A percentile compares a stretch with the other conserved stretches of the same genome.
Evolutionary conservation across 1,284 basidiomycete species (phyloP).

Genomic region (Neolentinus lepideus): DNA sequence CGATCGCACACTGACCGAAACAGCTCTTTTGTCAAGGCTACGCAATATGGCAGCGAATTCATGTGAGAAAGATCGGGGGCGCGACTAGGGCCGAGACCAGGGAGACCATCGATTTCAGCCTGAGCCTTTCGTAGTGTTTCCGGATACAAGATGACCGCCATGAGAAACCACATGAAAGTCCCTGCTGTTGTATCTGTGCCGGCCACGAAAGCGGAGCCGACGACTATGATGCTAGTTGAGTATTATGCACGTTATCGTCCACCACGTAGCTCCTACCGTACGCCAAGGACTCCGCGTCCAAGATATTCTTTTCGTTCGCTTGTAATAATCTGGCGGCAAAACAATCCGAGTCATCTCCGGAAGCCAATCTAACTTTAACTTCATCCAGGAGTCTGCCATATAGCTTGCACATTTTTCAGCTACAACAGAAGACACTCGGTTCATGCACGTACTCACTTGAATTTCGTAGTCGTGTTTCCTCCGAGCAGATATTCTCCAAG

Average conservation of each 20-base stretch:
- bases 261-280: slow-evolving; percentile 3
- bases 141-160: slow-evolving; percentile 12
- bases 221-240: slow-evolving; percentile 2
- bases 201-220: neutral
- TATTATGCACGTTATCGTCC: slow-evolving; percentile 9
- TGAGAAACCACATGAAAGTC: slow-evolving; percentile 1
- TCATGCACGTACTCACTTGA: slow-evolving; percentile 7
- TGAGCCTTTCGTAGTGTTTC: slow-evolving; percentile 17
- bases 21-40: slow-evolving; percentile 3
- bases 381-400: slow-evolving; percentile 14
- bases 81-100: neutral
- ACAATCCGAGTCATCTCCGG: slow-evolving; percentile 14
- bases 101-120: slow-evolving; percentile 16
- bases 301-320: slow-evolving; percentile 11
- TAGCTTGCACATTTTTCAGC: slow-evolving; percentile 9
- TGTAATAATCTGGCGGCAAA: slow-evolving; percentile 15
- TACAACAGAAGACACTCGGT: neutral
- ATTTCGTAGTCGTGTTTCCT: slow-evolving; percentile 16
- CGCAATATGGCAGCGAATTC: neutral
- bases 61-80: slow-evolving; percentile 2
- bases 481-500: slow-evolving; percentile 18
- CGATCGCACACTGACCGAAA: neutral
- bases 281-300: neutral
- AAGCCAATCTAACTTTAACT: slow-evolving; percentile 16
- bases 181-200: slow-evolving; percentile 3